Evolutionary conservation across 2,329 filamentous ascomycete species (phyloP).

Genomic region (Colletotrichum abscissum): DNA sequence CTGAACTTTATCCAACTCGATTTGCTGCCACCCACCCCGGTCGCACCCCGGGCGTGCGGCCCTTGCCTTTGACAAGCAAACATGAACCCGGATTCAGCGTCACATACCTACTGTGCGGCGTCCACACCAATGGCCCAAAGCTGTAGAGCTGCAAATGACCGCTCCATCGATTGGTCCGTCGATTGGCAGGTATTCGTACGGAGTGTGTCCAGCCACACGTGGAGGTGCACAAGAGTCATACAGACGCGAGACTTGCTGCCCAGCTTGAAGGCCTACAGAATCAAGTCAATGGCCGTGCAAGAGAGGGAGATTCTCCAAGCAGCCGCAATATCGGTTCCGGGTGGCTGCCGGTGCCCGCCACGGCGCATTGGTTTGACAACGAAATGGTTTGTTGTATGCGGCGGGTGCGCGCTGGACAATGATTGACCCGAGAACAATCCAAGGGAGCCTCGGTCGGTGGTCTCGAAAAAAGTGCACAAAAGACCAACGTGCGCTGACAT

Average conservation of each 20-base stretch:
- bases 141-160: constrained; percentile 14
- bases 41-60: background rate
- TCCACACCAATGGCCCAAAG: constrained; percentile 2
- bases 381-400: background rate
- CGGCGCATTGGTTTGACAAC: background rate
- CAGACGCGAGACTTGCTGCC: too few species aligned
- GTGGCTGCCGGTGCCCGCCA: background rate
- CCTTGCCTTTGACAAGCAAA: constrained; percentile 14
- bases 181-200: background rate
- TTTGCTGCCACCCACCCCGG: background rate
- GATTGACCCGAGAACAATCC: background rate
- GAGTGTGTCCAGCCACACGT: background rate
- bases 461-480: background rate
- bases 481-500: background rate
- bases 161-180: background rate
- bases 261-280: background rate
- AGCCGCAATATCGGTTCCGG: background rate
- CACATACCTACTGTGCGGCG: background rate
- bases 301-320: background rate
- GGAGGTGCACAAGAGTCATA: background rate
- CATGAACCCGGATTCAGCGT: constrained; percentile 1
- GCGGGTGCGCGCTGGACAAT: background rate
- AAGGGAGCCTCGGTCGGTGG: background rate
- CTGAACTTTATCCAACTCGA: background rate
- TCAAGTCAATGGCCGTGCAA: background rate